These are phyloP conservation scores for Yamadazyma sp. DNA, from an alignment of 805 yeast genomes.

Conservation along the genomic window DNA sequence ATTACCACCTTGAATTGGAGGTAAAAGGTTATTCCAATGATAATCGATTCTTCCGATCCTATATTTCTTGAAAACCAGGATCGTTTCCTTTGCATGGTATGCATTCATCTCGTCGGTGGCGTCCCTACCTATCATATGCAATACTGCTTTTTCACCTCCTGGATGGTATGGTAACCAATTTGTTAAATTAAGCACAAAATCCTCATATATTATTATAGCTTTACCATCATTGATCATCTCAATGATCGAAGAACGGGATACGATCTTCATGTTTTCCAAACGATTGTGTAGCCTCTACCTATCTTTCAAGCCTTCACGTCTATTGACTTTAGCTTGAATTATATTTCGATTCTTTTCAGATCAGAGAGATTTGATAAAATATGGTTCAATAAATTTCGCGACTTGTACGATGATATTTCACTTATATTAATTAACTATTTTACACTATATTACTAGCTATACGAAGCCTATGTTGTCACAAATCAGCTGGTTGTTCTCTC, in stretches of 20 bases:
- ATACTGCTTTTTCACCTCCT: slow-evolving; percentile 83
- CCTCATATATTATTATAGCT: slow-evolving; percentile 63
- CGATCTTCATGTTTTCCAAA: not conserved
- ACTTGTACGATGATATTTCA: too few species aligned
- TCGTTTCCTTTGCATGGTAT: slow-evolving; percentile 66
- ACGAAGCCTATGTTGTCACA: too few species aligned
- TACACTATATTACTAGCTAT: not conserved
- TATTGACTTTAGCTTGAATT: too few species aligned
- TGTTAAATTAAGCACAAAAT: slow-evolving; percentile 61
- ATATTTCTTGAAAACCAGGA: slow-evolving; percentile 50
- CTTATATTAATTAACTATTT: not conserved
- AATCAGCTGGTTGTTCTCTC: too few species aligned
- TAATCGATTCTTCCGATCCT: slow-evolving; percentile 62
- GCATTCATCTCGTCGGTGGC: slow-evolving; percentile 91
- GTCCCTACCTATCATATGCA: slow-evolving; percentile 83
- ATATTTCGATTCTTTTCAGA: too few species aligned
- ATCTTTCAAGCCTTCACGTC: too few species aligned
- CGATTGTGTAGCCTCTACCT: too few species aligned
- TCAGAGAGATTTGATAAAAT: too few species aligned
- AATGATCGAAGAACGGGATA: slow-evolving; percentile 1
- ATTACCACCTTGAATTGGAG: slow-evolving; percentile 85
- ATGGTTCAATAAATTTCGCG: too few species aligned
- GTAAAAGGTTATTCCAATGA: slow-evolving; percentile 71
- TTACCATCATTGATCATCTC: slow-evolving; percentile 60
- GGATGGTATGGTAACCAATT: slow-evolving; percentile 76